Percentiles rank a stretch among this genome's conserved stretches.
Evolutionary conservation across 371 early-diverging fungal genomes (phyloP).

Genomic region (Haplosporangium sp.): DNA sequence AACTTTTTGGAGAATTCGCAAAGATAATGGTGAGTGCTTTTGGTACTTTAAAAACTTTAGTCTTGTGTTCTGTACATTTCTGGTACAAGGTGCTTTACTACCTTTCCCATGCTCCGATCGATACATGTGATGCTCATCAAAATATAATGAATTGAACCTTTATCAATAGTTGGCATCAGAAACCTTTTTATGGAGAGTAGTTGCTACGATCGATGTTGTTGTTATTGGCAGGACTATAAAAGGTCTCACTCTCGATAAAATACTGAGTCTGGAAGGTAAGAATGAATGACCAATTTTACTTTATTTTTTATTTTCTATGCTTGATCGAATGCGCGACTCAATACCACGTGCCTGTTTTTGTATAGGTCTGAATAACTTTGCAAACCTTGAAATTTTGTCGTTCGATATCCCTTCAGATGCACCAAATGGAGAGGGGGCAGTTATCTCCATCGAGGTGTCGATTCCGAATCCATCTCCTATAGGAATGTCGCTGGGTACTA

Average conservation of each 20-base stretch:
- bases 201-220: constrained; percentile 21
- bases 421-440: constrained; percentile 32
- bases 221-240: constrained; percentile 47
- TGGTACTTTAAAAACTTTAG: background rate
- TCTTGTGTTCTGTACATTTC: background rate
- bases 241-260: constrained; percentile 36
- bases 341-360: background rate
- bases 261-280: constrained; percentile 28
- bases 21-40: constrained; percentile 38
- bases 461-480: constrained; percentile 44
- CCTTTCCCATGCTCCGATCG: background rate
- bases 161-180: constrained; percentile 29
- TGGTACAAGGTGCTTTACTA: background rate
- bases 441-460: constrained; percentile 31
- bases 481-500: constrained; percentile 39
- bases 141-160: background rate
- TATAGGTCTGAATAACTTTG: constrained; percentile 40
- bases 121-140: background rate
- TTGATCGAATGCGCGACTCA: background rate
- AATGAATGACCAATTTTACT: background rate
- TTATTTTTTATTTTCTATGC: background rate
- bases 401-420: constrained; percentile 48
- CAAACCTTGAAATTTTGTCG: constrained; percentile 29
- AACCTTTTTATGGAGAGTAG: constrained; percentile 33
- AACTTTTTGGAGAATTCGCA: constrained; percentile 45